phyloP scores from a whole-genome alignment of 2,329 filamentous ascomycete species.

The Exophiala aquamarina region DNA sequence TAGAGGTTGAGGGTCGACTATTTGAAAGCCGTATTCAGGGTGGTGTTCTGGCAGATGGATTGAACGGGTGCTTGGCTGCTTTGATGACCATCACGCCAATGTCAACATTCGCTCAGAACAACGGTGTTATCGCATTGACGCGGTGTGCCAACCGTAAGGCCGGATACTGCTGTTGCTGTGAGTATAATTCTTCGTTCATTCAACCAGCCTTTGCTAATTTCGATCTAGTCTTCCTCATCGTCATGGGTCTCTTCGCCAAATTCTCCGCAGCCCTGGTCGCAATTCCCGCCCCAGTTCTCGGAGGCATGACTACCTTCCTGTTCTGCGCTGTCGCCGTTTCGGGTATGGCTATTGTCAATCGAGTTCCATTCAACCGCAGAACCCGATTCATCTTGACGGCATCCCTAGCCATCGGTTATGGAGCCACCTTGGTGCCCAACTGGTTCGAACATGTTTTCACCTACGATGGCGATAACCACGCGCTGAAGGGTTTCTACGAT shows the following conservation, averaged over 20 bases:
- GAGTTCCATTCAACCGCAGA: constrained; percentile 62
- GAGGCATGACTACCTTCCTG: constrained; percentile 61
- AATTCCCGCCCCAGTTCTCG: constrained; percentile 55
- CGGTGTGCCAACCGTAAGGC: constrained; percentile 68
- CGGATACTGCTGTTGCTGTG: constrained; percentile 60
- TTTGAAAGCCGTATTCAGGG: constrained; percentile 71
- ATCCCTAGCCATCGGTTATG: constrained; percentile 60
- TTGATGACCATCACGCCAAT: constrained; percentile 68
- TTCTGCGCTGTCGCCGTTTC: constrained; percentile 66
- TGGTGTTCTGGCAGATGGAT: constrained; percentile 64
- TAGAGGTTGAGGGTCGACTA: constrained; percentile 62
- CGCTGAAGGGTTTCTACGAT: constrained; percentile 59
- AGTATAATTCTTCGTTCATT: constrained; percentile 2
- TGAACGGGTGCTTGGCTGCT: constrained; percentile 64
- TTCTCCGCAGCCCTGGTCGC: constrained; percentile 68
- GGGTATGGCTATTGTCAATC: constrained; percentile 65
- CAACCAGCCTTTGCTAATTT: constrained; percentile 7
- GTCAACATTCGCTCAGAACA: constrained; percentile 69
- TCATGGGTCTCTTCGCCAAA: constrained; percentile 71
- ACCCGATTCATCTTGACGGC: constrained; percentile 68
- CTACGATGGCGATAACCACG: constrained; percentile 58
- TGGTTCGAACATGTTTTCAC: constrained; percentile 48
- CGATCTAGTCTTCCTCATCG: constrained; percentile 56
- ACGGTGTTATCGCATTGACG: constrained; percentile 67
- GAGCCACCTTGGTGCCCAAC: constrained; percentile 48